Conservation (phyloP, 169 alveolate genomes). For the Plasmodium fragile region DNA sequence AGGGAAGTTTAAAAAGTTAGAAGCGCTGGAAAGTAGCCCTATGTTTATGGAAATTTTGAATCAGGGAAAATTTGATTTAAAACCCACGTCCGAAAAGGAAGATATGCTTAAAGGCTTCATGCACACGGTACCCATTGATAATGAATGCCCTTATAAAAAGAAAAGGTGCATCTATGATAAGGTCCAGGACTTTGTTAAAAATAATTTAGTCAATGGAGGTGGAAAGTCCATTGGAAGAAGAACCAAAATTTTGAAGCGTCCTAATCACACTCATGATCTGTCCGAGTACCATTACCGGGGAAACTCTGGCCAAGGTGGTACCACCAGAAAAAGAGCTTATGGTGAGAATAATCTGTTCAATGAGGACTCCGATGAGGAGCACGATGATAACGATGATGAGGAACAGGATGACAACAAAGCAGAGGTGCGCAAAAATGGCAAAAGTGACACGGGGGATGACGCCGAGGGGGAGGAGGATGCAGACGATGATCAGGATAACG, state of each 20-base stretch:
- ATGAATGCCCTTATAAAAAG: conserved; percentile 77
- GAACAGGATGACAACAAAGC: conserved; percentile 47
- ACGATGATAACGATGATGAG: conserved; percentile 12
- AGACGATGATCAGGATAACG: conserved; percentile 16
- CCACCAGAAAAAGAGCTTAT: conserved; percentile 17
- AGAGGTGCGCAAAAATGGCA: background rate
- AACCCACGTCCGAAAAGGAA: conserved; percentile 72
- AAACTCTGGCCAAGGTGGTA: background rate
- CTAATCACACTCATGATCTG: background rate
- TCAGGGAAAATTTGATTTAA: conserved; percentile 66
- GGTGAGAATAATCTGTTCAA: conserved; percentile 17
- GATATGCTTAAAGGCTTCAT: conserved; percentile 63
- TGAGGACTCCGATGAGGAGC: conserved; percentile 31
- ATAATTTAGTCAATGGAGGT: conserved; percentile 9
- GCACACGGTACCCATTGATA: conserved; percentile 65
- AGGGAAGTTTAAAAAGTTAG: conserved; percentile 71
- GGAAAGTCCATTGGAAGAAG: conserved; percentile 56
- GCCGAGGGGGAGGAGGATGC: background rate
- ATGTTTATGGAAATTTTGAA: conserved; percentile 66
- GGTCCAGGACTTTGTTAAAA: conserved; percentile 55
- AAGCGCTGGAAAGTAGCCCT: conserved; percentile 65
- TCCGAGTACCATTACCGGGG: background rate
- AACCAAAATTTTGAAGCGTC: background rate
- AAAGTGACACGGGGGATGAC: background rate
- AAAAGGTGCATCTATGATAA: conserved; percentile 76